These are phyloP conservation scores for Verbascum thapsus DNA, from an alignment of 257 asterid species.

Conservation along the genomic window DNA sequence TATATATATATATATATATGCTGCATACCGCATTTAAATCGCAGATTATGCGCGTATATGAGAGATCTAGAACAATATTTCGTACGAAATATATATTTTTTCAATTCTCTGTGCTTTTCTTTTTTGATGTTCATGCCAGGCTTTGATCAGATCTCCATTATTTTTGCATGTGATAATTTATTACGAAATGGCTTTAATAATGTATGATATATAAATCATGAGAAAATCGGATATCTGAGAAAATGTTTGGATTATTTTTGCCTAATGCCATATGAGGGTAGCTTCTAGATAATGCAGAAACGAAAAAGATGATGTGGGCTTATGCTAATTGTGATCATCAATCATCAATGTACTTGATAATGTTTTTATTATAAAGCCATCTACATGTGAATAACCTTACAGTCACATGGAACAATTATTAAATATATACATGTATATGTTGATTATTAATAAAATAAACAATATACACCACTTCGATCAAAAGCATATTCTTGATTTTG, in stretches of 20 bases:
- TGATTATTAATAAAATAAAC: constrained; percentile 18
- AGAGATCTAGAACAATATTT: no score
- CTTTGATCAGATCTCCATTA: no score
- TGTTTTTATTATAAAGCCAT: constrained; percentile 16
- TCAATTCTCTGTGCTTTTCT: no score
- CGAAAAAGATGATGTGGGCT: constrained; percentile 21
- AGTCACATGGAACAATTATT: constrained; percentile 33
- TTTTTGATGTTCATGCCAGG: no score
- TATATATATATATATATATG: no score
- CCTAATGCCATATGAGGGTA: not conserved
- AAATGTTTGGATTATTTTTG: constrained; percentile 25
- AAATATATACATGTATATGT: constrained; percentile 7
- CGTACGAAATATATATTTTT: no score
- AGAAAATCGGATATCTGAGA: constrained; percentile 27
- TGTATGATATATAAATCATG: no score
- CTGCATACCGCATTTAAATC: no score
- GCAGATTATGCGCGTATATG: no score
- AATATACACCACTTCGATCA: constrained; percentile 11
- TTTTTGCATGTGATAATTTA: no score
- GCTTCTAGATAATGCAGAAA: constrained; percentile 22
- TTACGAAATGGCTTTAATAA: no score
- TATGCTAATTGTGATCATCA: constrained; percentile 25
- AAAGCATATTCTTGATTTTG: constrained; percentile 23
- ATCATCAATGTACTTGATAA: constrained; percentile 16
- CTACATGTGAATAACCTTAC: constrained; percentile 33